Conservation (phyloP, 352 stramenopile species). For the Pythium oligandrum region DNA sequence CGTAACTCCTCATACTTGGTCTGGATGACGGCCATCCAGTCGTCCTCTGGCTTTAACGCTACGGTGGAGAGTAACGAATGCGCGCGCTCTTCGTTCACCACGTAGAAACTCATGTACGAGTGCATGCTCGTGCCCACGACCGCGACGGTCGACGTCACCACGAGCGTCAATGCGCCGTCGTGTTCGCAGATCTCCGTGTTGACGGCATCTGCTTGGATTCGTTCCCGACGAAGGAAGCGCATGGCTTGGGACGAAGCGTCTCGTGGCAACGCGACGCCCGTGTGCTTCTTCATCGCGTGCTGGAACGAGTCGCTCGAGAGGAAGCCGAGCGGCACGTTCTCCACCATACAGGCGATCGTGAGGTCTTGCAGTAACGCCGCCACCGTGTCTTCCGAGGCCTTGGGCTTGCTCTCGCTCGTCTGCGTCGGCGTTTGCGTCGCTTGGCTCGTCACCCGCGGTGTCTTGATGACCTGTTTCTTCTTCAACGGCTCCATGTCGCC, state of each 20-base stretch:
- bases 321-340: conserved; percentile 12
- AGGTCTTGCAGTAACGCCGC: conserved; percentile 1
- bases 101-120: background rate
- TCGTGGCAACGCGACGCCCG: background rate
- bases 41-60: background rate
- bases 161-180: background rate
- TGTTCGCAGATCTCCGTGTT: background rate
- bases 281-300: conserved; percentile 2
- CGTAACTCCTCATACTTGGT: background rate
- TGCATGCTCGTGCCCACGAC: too few relatives aligned
- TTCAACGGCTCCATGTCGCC: background rate
- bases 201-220: background rate
- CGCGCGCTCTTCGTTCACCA: too few relatives aligned
- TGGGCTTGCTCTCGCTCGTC: background rate
- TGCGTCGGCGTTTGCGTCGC: background rate
- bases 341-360: conserved; percentile 5
- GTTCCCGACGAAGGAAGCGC: conserved; percentile 2
- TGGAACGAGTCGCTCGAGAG: conserved; percentile 6
- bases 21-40: background rate
- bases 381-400: too few relatives aligned
- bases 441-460: background rate
- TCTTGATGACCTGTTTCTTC: background rate
- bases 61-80: background rate
- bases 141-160: background rate
- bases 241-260: background rate